A percentile compares a stretch with the other conserved stretches of the same genome.
These are phyloP conservation scores for Hericium coralloides DNA, from an alignment of 768 basidiomycete species.

Conservation along the genomic window DNA sequence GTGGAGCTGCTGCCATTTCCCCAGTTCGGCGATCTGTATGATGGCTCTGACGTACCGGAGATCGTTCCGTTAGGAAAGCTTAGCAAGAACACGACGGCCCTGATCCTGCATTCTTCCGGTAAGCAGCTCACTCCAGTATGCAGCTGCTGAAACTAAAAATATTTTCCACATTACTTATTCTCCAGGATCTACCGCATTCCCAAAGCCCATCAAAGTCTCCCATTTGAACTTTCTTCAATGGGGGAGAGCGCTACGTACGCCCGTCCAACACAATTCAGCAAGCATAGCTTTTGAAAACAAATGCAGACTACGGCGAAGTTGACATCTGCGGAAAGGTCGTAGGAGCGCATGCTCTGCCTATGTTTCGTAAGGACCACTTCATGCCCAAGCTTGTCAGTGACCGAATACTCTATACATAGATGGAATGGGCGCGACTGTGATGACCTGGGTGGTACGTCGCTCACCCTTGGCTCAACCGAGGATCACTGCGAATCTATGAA, in stretches of 20 bases:
- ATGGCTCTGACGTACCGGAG: not conserved
- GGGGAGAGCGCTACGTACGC: not conserved
- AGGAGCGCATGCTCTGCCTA: not conserved
- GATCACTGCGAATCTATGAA: not conserved
- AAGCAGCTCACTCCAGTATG: not conserved
- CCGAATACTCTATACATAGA: not conserved
- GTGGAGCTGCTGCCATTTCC: too few species aligned
- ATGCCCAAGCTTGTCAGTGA: not conserved
- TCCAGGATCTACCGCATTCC: not conserved
- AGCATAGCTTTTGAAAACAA: too few species aligned
- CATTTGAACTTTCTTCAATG: too few species aligned
- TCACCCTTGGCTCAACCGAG: not conserved
- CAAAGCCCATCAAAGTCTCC: not conserved
- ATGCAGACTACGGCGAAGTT: not conserved
- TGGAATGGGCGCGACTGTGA: not conserved
- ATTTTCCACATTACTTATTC: too few species aligned
- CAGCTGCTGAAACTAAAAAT: not conserved
- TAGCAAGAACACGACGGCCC: not conserved
- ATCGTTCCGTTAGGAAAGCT: not conserved
- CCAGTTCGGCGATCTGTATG: too few species aligned
- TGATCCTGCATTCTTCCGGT: not conserved
- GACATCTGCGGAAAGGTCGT: not conserved
- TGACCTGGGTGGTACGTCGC: not conserved
- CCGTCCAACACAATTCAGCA: too few species aligned
- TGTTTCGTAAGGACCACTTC: not conserved